Evolutionary conservation across 2,329 filamentous ascomycete species (phyloP).

Genomic region (Apiospora koreana): DNA sequence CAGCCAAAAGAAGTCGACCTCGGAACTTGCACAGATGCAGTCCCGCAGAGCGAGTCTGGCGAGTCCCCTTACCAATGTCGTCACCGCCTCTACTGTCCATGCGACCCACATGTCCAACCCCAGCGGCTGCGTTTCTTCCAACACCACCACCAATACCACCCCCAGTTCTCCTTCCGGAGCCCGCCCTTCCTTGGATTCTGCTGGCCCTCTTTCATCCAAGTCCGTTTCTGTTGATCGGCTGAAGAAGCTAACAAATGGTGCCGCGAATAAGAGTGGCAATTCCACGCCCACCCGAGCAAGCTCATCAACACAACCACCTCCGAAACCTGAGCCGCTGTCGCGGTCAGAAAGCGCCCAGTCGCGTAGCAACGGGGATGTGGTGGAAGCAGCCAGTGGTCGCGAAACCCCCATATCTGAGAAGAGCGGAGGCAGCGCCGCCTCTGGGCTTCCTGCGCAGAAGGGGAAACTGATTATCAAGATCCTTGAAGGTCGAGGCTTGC

Average conservation of each 20-base stretch:
- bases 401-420: slow-evolving; percentile 50
- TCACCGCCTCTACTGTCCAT: slow-evolving; percentile 63
- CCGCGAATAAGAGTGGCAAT: slow-evolving; percentile 83
- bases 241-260: slow-evolving; percentile 87
- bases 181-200: slow-evolving; percentile 37
- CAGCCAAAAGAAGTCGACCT: slow-evolving; percentile 44
- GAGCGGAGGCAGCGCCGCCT: slow-evolving; percentile 58
- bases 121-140: slow-evolving; percentile 53
- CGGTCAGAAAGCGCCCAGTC: slow-evolving; percentile 24
- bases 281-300: slow-evolving; percentile 87
- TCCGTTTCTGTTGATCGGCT: slow-evolving; percentile 68
- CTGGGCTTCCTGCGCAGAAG: slow-evolving; percentile 60
- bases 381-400: slow-evolving; percentile 49
- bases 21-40: slow-evolving; percentile 43
- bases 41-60: slow-evolving; percentile 47
- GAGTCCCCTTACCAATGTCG: slow-evolving; percentile 64
- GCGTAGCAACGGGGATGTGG: slow-evolving; percentile 37
- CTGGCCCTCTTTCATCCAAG: slow-evolving; percentile 43
- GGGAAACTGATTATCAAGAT: slow-evolving; percentile 92
- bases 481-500: slow-evolving; percentile 77
- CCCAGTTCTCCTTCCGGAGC: slow-evolving; percentile 51
- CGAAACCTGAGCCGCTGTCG: slow-evolving; percentile 39
- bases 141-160: slow-evolving; percentile 38
- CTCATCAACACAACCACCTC: slow-evolving; percentile 61
- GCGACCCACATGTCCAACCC: slow-evolving; percentile 72